These are phyloP conservation scores for Aspergillus egyptiacus DNA, from an alignment of 495 filamentous ascomycete genomes.

Conservation along the genomic window DNA sequence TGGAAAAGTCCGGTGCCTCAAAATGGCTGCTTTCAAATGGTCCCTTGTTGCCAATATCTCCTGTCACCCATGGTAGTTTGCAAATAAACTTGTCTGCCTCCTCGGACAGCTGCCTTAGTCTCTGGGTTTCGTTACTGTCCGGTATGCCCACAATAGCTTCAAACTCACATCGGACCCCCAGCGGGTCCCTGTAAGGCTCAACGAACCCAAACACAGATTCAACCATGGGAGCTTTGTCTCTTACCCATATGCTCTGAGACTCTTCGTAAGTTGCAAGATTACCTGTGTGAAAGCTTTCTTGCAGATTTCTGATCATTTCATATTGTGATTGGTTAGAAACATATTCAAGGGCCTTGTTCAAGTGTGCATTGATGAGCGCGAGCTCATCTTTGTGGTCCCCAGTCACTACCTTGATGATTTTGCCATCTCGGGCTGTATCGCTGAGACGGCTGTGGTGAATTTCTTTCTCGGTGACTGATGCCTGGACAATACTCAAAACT, in stretches of 20 bases:
- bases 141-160: constrained; percentile 43
- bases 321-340: constrained; percentile 28
- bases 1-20: constrained; percentile 38
- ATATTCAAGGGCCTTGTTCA: constrained; percentile 22
- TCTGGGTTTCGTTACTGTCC: constrained; percentile 32
- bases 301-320: constrained; percentile 22
- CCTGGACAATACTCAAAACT: constrained; percentile 25
- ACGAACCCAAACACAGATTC: constrained; percentile 46
- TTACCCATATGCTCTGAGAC: constrained; percentile 37
- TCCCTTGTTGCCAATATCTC: constrained; percentile 31
- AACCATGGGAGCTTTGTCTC: constrained; percentile 33
- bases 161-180: constrained; percentile 40
- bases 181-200: constrained; percentile 45
- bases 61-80: constrained; percentile 32
- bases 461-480: constrained; percentile 18
- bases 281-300: constrained; percentile 33
- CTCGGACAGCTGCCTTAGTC: constrained; percentile 28
- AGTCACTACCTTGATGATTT: constrained; percentile 12
- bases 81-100: constrained; percentile 29
- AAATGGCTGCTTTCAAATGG: constrained; percentile 39
- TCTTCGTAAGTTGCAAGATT: constrained; percentile 29
- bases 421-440: neutral
- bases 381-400: constrained; percentile 28
- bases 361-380: constrained; percentile 10
- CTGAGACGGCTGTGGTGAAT: neutral